Evolutionary conservation across 352 stramenopile genomes (phyloP), one percentile per base, ranked within the genome.

Genomic region (Pythium utonaiense): DNA sequence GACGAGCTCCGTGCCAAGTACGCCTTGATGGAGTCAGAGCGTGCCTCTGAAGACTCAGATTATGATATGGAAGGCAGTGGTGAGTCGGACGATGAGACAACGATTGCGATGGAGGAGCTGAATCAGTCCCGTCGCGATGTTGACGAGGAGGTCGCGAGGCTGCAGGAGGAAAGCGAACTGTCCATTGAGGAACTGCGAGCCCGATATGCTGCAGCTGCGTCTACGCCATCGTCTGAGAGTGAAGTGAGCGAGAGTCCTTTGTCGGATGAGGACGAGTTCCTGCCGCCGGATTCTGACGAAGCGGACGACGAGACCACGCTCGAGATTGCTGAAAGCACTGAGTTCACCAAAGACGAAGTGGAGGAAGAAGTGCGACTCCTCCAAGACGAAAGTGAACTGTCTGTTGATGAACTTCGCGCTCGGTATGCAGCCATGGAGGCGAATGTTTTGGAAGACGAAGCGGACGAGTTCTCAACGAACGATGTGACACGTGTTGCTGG

Each of bases 261-360:
- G 9, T 60, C 73, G 17, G 55, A 59, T 16, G 68, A 75, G 30
- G 70, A 62, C 4, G 68, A 80, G 10, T 81, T 70, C 56, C 50
- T 65, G 16, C 59, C 57, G 12, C 58, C 59, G n/a, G 72, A 81
- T 31, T 66, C 64, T 4, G 73, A n/a, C n/a, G n/a, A n/a, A n/a
- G n/a, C n/a, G n/a, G n/a, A 98, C 41, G 79, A 98, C 55, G 93
- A 98, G 53, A 91, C 74, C 8, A 98, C 96, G 1, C 88, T 98
- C 3, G 84, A 91, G 51, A 83, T 78, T 34, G 89, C 97, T 34
- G 93, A 98, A 62, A 54, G 69, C 19, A 66, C 69, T 6, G 68
- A 81, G 17, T 44, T 70, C 36, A 75, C 69, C 3, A 64, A 56
- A n/a, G 66, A 73, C 16, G 71, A 83, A 45, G 73, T 68, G 5